A percentile compares a stretch with the other conserved stretches of the same genome.
Evolutionary conservation across 495 filamentous ascomycete genomes (phyloP).

Genomic region (Rostrohypoxylon terebratum): DNA sequence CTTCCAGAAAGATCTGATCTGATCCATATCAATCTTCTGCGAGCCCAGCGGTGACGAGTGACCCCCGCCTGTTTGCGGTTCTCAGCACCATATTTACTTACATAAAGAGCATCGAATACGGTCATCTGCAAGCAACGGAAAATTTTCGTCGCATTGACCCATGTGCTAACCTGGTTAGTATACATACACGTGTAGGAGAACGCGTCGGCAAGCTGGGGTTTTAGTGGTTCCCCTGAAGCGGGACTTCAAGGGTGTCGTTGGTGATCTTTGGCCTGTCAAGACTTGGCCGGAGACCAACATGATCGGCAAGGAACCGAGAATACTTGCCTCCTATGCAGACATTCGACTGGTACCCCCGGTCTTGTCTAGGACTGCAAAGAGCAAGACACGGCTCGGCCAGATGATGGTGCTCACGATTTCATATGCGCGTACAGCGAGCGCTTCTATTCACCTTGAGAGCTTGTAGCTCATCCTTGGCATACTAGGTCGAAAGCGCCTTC

Average conservation of each 20-base stretch:
- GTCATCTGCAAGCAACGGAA: conserved; percentile 25
- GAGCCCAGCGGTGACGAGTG: conserved; percentile 26
- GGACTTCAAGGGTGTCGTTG: conserved; percentile 35
- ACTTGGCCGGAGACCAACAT: not conserved
- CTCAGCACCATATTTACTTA: not conserved
- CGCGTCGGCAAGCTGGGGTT: conserved; percentile 24
- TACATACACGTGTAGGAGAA: conserved; percentile 21
- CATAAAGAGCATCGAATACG: conserved; percentile 4
- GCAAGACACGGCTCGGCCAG: not conserved
- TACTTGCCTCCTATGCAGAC: conserved; percentile 20
- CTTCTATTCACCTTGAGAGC: not conserved
- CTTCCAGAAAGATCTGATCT: not conserved
- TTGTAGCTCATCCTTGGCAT: not conserved
- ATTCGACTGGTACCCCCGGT: conserved; percentile 2
- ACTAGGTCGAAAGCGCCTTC: not conserved
- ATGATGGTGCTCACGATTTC: not conserved
- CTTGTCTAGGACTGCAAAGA: not conserved
- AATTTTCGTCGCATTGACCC: conserved; percentile 42
- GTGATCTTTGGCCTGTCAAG: conserved; percentile 34
- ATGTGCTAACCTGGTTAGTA: conserved; percentile 24
- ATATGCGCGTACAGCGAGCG: not conserved
- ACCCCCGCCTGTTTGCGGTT: conserved; percentile 1
- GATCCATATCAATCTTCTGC: not conserved
- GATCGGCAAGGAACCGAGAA: conserved; percentile 6
- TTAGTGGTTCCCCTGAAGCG: conserved; percentile 30